These are phyloP conservation scores for Hura crepitans DNA, from an alignment of 441 rosid species.

Conservation along the genomic window DNA sequence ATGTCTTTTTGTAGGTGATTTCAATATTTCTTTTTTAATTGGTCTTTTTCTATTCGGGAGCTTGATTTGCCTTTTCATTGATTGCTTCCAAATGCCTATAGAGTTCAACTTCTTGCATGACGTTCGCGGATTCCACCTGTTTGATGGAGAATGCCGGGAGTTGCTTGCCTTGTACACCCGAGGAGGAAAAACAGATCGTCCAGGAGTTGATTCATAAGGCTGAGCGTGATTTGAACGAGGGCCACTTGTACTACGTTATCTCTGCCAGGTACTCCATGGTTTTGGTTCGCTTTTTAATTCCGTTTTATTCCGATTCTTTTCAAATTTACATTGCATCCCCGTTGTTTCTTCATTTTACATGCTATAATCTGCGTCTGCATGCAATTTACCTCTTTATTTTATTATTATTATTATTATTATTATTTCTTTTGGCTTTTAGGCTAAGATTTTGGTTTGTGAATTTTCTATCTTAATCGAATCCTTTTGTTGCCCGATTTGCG, in stretches of 20 bases:
- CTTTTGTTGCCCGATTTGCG: neutral
- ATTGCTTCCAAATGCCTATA: neutral
- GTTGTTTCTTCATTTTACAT: neutral
- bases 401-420: too few relatives aligned
- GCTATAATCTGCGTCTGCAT: neutral
- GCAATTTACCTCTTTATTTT: neutral
- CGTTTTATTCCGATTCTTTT: neutral
- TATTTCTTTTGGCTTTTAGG: neutral
- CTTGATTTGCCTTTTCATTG: neutral
- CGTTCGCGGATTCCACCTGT: conserved; percentile 14
- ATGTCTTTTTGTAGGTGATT: neutral
- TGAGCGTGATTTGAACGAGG: conserved; percentile 55
- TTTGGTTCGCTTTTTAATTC: neutral
- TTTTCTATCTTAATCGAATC: neutral
- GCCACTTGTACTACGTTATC: conserved; percentile 66
- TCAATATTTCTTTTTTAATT: neutral
- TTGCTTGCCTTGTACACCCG: conserved; percentile 54
- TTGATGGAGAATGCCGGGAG: conserved; percentile 47
- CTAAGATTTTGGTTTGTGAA: neutral
- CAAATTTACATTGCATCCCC: conserved; percentile 1
- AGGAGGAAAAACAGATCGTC: conserved; percentile 65
- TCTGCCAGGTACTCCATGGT: conserved; percentile 48
- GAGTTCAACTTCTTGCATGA: conserved; percentile 3
- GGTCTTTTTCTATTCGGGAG: neutral
- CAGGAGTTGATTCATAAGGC: conserved; percentile 49